Percentiles rank a stretch among this genome's conserved stretches.
phyloP scores from a whole-genome alignment of 2,329 filamentous ascomycete species.

The Chrysoporthe deuterocubensis region DNA sequence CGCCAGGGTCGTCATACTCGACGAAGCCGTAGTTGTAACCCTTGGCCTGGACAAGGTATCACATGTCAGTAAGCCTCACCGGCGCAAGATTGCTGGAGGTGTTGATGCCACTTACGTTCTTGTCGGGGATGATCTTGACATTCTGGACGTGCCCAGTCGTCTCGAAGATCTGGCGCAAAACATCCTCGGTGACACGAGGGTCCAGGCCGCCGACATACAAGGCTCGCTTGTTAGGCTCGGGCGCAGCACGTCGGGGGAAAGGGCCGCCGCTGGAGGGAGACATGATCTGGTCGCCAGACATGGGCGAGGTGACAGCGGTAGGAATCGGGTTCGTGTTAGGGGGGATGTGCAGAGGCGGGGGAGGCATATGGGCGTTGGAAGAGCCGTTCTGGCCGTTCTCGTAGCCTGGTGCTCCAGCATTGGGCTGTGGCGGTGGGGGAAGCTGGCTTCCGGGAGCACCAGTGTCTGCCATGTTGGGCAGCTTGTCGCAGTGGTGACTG shows the following conservation, averaged over 20 bases:
- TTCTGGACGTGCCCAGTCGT: conserved; percentile 97
- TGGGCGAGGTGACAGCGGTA: conserved; percentile 86
- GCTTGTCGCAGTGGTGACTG: conserved; percentile 1
- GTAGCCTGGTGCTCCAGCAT: conserved; percentile 75
- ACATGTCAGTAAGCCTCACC: conserved; percentile 29
- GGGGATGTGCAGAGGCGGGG: conserved; percentile 89
- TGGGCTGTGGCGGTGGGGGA: conserved; percentile 69
- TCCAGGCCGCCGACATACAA: conserved; percentile 95
- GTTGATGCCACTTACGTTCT: conserved; percentile 75
- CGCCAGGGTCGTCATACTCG: conserved; percentile 96
- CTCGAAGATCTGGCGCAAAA: conserved; percentile 97
- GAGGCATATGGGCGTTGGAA: conserved; percentile 79
- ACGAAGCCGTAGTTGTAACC: conserved; percentile 99
- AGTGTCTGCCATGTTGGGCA: conserved; percentile 75
- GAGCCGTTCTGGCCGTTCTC: conserved; percentile 70
- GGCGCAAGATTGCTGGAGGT: neutral
- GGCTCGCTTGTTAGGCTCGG: conserved; percentile 97
- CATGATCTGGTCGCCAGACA: conserved; percentile 74
- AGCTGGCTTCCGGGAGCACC: conserved; percentile 68
- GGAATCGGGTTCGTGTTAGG: conserved; percentile 96
- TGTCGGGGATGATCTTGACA: conserved; percentile 99
- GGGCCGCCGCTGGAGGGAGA: conserved; percentile 83
- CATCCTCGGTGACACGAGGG: conserved; percentile 92
- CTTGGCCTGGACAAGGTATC: conserved; percentile 70
- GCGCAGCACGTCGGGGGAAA: conserved; percentile 86